phyloP scores from a whole-genome alignment of 2,329 filamentous ascomycete genomes.

The Colletotrichum godetiae region DNA sequence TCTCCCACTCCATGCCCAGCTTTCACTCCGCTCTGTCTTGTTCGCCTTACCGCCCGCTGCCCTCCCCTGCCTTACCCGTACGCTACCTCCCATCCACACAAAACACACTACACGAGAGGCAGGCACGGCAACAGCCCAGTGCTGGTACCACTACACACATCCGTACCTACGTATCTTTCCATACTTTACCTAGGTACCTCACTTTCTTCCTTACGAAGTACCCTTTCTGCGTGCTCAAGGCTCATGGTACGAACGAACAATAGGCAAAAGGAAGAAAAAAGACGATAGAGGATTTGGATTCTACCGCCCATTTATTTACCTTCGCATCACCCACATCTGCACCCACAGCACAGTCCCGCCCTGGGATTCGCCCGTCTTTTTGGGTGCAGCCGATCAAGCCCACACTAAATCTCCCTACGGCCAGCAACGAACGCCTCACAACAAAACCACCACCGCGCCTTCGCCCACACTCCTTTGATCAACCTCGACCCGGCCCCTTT shows the following conservation, averaged over 20 bases:
- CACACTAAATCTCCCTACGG: conserved; percentile 37
- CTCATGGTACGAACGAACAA: not conserved
- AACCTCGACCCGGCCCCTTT: conserved; percentile 28
- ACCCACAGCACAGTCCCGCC: conserved; percentile 20
- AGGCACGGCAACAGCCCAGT: not conserved
- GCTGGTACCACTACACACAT: not conserved
- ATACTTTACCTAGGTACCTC: not conserved
- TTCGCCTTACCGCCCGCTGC: conserved; percentile 18
- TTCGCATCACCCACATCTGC: not conserved
- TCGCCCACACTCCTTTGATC: conserved; percentile 33
- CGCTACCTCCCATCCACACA: conserved; percentile 2
- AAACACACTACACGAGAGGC: not conserved
- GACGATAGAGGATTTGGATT: not conserved
- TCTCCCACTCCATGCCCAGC: not conserved
- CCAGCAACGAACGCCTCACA: conserved; percentile 33
- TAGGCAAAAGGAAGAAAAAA: not conserved
- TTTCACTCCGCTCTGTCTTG: conserved; percentile 12
- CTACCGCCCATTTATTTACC: not conserved
- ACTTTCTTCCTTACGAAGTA: not conserved
- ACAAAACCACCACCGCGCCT: conserved; percentile 27
- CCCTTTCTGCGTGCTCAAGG: not conserved
- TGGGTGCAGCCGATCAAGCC: conserved; percentile 35
- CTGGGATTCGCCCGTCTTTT: conserved; percentile 24
- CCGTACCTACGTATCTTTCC: too few relatives aligned
- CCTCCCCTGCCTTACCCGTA: conserved; percentile 12